Percentiles rank a stretch among this genome's conserved stretches.
These are phyloP conservation scores for Pythium brassicae DNA, from an alignment of 352 stramenopile species.

Conservation along the genomic window DNA sequence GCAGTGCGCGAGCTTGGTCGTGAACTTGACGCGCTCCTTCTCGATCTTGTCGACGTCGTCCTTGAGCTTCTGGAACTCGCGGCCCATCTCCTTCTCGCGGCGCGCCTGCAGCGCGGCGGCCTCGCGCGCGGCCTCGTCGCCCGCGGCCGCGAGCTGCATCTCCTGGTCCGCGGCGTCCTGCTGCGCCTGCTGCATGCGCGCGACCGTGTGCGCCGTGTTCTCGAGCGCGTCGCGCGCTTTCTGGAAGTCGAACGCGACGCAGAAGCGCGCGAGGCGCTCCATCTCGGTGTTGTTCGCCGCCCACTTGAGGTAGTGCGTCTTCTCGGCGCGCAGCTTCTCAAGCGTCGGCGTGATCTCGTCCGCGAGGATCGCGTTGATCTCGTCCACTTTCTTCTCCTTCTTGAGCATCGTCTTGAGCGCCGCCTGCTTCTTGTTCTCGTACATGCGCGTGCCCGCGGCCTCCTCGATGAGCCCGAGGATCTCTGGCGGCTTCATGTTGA, in stretches of 20 bases:
- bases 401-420: slow-evolving; percentile 99
- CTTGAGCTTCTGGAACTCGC: slow-evolving; percentile 80
- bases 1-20: slow-evolving; percentile 75
- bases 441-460: slow-evolving; percentile 99
- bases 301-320: slow-evolving; percentile 98
- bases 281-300: slow-evolving; percentile 98
- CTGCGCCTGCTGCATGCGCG: slow-evolving; percentile 85
- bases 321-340: slow-evolving; percentile 96
- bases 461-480: slow-evolving; percentile 99
- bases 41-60: slow-evolving; percentile 73
- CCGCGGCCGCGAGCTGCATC: slow-evolving; percentile 49
- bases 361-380: slow-evolving; percentile 97
- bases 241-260: slow-evolving; percentile 94
- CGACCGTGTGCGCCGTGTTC: slow-evolving; percentile 85
- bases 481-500: slow-evolving; percentile 99
- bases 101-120: slow-evolving; percentile 75
- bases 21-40: slow-evolving; percentile 82
- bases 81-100: slow-evolving; percentile 80
- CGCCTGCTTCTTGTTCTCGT: slow-evolving; percentile 98
- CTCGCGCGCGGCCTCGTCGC: slow-evolving; percentile 82
- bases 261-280: slow-evolving; percentile 96
- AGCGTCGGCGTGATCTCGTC: slow-evolving; percentile 99
- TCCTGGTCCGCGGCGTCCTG: slow-evolving; percentile 61
- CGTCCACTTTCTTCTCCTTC: slow-evolving; percentile 99
- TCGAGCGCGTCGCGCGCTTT: slow-evolving; percentile 84